These are phyloP conservation scores for Phytophthora citrophthora DNA, from an alignment of 352 stramenopile species.

Conservation along the genomic window DNA sequence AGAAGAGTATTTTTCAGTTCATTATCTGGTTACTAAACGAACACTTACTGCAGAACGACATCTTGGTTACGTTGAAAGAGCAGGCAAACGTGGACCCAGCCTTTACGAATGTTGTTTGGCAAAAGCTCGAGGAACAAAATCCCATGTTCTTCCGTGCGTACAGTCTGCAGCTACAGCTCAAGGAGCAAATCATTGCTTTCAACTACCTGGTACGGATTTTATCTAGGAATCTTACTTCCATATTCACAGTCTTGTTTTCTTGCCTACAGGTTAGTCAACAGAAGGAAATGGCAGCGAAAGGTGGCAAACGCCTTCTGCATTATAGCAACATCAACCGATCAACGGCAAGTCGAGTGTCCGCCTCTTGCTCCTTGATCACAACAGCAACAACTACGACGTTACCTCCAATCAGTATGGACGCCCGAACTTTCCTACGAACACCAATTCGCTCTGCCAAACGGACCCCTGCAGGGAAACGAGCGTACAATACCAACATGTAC, in stretches of 20 bases:
- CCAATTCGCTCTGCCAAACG: slow-evolving; percentile 38
- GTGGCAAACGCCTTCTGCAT: slow-evolving; percentile 39
- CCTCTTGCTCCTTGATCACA: slow-evolving; percentile 25
- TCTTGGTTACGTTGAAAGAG: slow-evolving; percentile 60
- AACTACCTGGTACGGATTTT: slow-evolving; percentile 84
- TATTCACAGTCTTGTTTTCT: not conserved
- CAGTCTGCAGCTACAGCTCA: slow-evolving; percentile 81
- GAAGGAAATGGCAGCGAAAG: slow-evolving; percentile 72
- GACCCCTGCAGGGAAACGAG: slow-evolving; percentile 22
- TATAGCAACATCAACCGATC: slow-evolving; percentile 34
- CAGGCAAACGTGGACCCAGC: slow-evolving; percentile 86
- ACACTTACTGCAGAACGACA: slow-evolving; percentile 49
- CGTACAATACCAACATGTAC: slow-evolving; percentile 34
- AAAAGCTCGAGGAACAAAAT: slow-evolving; percentile 93
- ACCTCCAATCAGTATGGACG: slow-evolving; percentile 39
- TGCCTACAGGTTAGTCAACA: slow-evolving; percentile 60
- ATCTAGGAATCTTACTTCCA: not conserved
- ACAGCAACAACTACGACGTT: slow-evolving; percentile 32
- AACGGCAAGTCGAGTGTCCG: slow-evolving; percentile 13
- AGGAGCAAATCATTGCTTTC: slow-evolving; percentile 92
- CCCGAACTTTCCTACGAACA: slow-evolving; percentile 35
- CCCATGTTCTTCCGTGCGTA: slow-evolving; percentile 91
- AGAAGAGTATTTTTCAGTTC: not conserved
- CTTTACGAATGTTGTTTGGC: slow-evolving; percentile 89
- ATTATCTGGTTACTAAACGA: not conserved